Conservation (phyloP, 805 yeast species). For the Brettanomyces naardenensis region DNA sequence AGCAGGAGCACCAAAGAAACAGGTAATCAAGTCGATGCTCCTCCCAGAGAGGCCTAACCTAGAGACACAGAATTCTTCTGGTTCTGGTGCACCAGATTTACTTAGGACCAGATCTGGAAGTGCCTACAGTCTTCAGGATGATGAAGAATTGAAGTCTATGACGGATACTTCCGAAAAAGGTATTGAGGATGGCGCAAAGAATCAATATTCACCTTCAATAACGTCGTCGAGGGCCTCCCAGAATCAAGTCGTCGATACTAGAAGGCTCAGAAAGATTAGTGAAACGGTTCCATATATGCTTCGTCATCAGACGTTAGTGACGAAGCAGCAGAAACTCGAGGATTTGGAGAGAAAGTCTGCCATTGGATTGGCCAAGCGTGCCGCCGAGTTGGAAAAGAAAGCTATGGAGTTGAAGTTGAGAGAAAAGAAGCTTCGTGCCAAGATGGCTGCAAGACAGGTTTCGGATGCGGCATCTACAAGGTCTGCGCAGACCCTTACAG, state of each 20-base stretch:
- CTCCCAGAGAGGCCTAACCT: conserved; percentile 6
- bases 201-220: conserved; percentile 7
- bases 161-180: background rate
- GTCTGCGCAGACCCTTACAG: no score
- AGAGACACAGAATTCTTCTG: background rate
- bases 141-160: conserved; percentile 18
- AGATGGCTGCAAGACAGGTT: no score
- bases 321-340: conserved; percentile 71
- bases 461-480: no score
- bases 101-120: conserved; percentile 9
- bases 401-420: conserved; percentile 65
- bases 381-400: conserved; percentile 67
- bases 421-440: conserved; percentile 48
- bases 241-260: conserved; percentile 33
- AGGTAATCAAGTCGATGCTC: conserved; percentile 8
- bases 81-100: conserved; percentile 11
- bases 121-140: conserved; percentile 17
- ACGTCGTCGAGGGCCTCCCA: conserved; percentile 14
- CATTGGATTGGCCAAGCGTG: conserved; percentile 60
- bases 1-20: background rate
- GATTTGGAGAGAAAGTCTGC: conserved; percentile 76
- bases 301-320: conserved; percentile 66
- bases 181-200: conserved; percentile 6
- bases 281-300: conserved; percentile 82
- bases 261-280: conserved; percentile 66